These are phyloP conservation scores for Allomyces arbusculus DNA, from an alignment of 192 early-diverging fungal species.

Conservation along the genomic window DNA sequence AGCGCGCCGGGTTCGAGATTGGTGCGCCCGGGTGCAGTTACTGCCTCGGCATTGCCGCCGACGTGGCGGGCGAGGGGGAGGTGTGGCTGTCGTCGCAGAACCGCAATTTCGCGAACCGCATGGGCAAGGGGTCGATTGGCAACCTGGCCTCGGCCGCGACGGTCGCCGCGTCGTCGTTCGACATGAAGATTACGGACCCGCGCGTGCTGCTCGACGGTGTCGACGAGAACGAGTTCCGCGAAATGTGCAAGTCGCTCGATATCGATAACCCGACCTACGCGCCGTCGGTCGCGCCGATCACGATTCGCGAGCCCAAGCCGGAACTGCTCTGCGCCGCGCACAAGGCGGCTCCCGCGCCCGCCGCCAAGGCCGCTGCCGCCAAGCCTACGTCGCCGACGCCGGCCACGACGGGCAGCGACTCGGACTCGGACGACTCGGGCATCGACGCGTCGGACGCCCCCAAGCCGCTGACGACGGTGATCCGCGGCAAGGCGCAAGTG, in stretches of 20 bases:
- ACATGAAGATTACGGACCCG: slow-evolving; percentile 49
- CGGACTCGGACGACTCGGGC: too few relatives aligned
- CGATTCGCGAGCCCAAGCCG: slow-evolving; percentile 44
- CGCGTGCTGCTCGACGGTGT: slow-evolving; percentile 41
- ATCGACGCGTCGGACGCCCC: slow-evolving; percentile 3
- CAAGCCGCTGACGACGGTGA: slow-evolving; percentile 16
- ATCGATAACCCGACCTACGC: slow-evolving; percentile 4
- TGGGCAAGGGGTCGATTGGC: slow-evolving; percentile 60
- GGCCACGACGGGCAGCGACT: not conserved
- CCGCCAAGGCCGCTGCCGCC: slow-evolving; percentile 9
- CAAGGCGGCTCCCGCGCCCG: slow-evolving; percentile 15
- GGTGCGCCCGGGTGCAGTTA: slow-evolving; percentile 64
- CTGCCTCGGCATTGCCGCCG: slow-evolving; percentile 60
- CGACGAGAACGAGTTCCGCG: slow-evolving; percentile 36
- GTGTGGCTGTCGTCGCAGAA: slow-evolving; percentile 68
- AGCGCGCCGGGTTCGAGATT: slow-evolving; percentile 49
- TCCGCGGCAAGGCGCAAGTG: slow-evolving; percentile 44
- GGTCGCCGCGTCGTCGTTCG: slow-evolving; percentile 56
- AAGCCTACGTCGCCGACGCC: slow-evolving; percentile 1
- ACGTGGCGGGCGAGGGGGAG: slow-evolving; percentile 54
- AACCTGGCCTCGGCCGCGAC: slow-evolving; percentile 59
- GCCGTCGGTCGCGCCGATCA: slow-evolving; percentile 20
- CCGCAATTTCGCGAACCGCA: slow-evolving; percentile 68
- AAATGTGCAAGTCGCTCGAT: slow-evolving; percentile 49
- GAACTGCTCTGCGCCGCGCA: slow-evolving; percentile 18